These are phyloP conservation scores for Tulasnella sp. DNA, from an alignment of 768 basidiomycete genomes.

Conservation along the genomic window DNA sequence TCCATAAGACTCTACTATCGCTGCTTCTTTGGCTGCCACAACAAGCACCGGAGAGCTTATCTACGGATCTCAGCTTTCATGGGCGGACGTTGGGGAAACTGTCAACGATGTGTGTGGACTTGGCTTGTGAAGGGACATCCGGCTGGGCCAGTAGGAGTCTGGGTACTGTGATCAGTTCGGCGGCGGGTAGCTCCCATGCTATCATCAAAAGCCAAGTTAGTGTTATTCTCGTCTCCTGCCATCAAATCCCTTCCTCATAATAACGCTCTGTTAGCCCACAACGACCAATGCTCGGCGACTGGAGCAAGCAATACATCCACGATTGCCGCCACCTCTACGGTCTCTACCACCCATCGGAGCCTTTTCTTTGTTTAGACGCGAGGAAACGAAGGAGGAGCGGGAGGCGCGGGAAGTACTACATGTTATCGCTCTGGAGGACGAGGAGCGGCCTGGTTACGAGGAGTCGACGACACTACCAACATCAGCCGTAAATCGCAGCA, in stretches of 20 bases:
- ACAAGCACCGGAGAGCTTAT: not conserved
- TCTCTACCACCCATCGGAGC: conserved; percentile 53
- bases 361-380: conserved; percentile 48
- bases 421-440: not conserved
- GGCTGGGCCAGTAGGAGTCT: conserved; percentile 4
- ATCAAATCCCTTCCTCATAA: not conserved
- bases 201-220: not conserved
- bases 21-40: conserved; percentile 13
- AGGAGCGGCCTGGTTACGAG: not conserved
- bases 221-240: not conserved
- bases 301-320: conserved; percentile 66
- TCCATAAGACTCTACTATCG: conserved; percentile 9
- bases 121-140: conserved; percentile 39
- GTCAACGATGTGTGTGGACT: conserved; percentile 38
- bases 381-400: conserved; percentile 56
- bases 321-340: conserved; percentile 64
- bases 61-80: conserved; percentile 36
- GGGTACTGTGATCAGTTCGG: conserved; percentile 15
- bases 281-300: conserved; percentile 23
- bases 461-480: not conserved
- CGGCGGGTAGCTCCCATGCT: not conserved
- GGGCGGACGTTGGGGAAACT: conserved; percentile 36
- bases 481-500: too few relatives aligned
- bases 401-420: conserved; percentile 34
- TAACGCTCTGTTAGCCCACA: not conserved